Evolutionary conservation across 1,139 yeast genomes (phyloP).

Genomic region (Saccharomyces pastorianus): DNA sequence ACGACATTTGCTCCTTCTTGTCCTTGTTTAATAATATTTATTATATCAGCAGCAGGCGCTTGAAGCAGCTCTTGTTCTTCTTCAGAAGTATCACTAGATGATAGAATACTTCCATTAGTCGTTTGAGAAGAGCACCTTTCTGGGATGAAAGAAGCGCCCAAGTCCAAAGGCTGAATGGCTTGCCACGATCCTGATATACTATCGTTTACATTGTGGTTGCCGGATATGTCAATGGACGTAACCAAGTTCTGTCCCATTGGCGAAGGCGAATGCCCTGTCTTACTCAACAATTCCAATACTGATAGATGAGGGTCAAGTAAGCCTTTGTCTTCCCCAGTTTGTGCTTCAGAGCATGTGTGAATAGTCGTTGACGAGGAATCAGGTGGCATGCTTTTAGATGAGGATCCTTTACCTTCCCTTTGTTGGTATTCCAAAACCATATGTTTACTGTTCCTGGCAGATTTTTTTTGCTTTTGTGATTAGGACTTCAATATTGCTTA

Average conservation of each 20-base stretch:
- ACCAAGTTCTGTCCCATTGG: constrained; percentile 2
- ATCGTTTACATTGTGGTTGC: constrained; percentile 4
- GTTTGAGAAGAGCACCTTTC: constrained; percentile 15
- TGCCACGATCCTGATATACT: constrained; percentile 24
- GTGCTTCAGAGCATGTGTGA: not conserved
- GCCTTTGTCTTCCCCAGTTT: constrained; percentile 8
- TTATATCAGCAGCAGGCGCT: not conserved
- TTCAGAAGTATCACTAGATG: constrained; percentile 30
- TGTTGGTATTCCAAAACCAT: not conserved
- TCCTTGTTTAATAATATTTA: not conserved
- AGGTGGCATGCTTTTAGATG: not conserved
- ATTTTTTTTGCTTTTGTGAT: not conserved
- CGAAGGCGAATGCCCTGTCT: constrained; percentile 5
- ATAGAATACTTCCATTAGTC: constrained; percentile 20
- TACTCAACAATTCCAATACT: constrained; percentile 19
- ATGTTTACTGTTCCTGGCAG: not conserved
- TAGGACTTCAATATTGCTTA: not conserved
- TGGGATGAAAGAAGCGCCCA: constrained; percentile 11
- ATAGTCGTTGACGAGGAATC: not conserved
- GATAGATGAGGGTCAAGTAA: constrained; percentile 29
- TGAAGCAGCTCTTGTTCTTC: constrained; percentile 16
- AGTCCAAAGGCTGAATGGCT: constrained; percentile 19
- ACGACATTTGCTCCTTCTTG: not conserved
- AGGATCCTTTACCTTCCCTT: not conserved
- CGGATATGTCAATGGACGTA: constrained; percentile 1